These are phyloP conservation scores for Geoglossum glabrum DNA, from an alignment of 495 filamentous ascomycete species.

Conservation along the genomic window DNA sequence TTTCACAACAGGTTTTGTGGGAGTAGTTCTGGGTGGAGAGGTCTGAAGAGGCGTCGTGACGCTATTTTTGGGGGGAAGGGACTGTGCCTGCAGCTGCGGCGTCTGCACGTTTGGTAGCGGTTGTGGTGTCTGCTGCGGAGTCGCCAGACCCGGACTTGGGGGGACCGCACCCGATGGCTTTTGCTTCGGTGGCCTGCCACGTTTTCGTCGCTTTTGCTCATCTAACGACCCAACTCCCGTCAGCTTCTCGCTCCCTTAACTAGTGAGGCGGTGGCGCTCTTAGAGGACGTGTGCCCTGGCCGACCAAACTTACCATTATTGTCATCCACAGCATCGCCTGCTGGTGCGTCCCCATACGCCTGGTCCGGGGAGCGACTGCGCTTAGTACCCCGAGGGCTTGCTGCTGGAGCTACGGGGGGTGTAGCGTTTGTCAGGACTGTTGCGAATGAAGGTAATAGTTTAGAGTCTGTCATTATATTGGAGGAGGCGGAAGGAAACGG, in stretches of 20 bases:
- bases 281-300: constrained; percentile 10
- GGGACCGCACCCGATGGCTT: constrained; percentile 32
- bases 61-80: constrained; percentile 35
- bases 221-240: constrained; percentile 19
- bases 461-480: constrained; percentile 2
- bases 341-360: constrained; percentile 37
- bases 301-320: constrained; percentile 61
- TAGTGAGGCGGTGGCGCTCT: background rate
- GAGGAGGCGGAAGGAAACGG: background rate
- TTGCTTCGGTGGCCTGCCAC: constrained; percentile 63
- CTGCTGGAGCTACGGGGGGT: constrained; percentile 28
- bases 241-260: background rate
- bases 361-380: constrained; percentile 80
- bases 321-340: constrained; percentile 53
- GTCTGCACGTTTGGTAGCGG: constrained; percentile 38
- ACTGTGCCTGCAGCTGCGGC: constrained; percentile 52
- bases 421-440: constrained; percentile 24
- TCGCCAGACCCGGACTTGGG: constrained; percentile 24
- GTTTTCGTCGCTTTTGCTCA: constrained; percentile 64
- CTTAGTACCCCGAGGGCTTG: constrained; percentile 62
- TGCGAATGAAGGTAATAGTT: constrained; percentile 20
- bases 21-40: constrained; percentile 65
- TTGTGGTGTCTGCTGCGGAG: constrained; percentile 25
- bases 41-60: constrained; percentile 40
- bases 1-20: constrained; percentile 82